Percentiles rank a stretch among this genome's conserved stretches.
Evolutionary conservation across 2,329 filamentous ascomycete species (phyloP).

Genomic region (Pyrenophora tritici-repentis): DNA sequence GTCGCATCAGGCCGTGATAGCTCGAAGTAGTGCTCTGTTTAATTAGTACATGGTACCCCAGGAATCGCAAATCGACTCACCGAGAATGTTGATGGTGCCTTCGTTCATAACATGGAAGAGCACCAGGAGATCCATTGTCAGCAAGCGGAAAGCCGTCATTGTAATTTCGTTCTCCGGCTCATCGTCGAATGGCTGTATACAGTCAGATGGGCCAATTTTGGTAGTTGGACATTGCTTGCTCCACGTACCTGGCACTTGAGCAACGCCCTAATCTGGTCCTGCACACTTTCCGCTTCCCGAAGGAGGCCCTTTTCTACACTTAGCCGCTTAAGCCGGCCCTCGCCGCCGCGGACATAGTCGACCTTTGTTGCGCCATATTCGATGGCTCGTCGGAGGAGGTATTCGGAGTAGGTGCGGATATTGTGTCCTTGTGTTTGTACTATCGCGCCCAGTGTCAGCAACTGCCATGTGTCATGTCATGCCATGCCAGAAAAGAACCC

Average conservation of each 20-base stretch:
- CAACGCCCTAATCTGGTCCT: conserved; percentile 82
- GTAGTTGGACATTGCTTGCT: background rate
- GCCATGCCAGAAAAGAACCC: background rate
- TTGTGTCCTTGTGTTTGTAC: conserved; percentile 94
- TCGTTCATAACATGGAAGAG: conserved; percentile 96
- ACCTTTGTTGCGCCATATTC: conserved; percentile 83
- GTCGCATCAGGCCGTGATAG: conserved; percentile 95
- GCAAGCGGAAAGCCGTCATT: conserved; percentile 85
- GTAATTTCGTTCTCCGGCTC: conserved; percentile 97
- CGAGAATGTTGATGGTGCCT: conserved; percentile 93
- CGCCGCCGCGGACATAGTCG: conserved; percentile 85
- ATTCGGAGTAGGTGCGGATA: conserved; percentile 88
- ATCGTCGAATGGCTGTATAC: conserved; percentile 73
- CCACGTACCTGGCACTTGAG: conserved; percentile 82
- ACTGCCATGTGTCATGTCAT: background rate
- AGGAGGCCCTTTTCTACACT: conserved; percentile 90
- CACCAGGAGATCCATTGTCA: conserved; percentile 86
- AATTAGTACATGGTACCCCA: conserved; percentile 20
- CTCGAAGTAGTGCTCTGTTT: conserved; percentile 90
- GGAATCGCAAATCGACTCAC: conserved; percentile 56
- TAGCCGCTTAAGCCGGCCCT: conserved; percentile 81
- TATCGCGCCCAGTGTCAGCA: conserved; percentile 59
- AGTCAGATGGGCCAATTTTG: conserved; percentile 5
- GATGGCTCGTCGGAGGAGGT: conserved; percentile 79
- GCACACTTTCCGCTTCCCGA: conserved; percentile 87